phyloP scores from a whole-genome alignment of 176 grass and related monocot species.

The Paspalum vaginatum region DNA sequence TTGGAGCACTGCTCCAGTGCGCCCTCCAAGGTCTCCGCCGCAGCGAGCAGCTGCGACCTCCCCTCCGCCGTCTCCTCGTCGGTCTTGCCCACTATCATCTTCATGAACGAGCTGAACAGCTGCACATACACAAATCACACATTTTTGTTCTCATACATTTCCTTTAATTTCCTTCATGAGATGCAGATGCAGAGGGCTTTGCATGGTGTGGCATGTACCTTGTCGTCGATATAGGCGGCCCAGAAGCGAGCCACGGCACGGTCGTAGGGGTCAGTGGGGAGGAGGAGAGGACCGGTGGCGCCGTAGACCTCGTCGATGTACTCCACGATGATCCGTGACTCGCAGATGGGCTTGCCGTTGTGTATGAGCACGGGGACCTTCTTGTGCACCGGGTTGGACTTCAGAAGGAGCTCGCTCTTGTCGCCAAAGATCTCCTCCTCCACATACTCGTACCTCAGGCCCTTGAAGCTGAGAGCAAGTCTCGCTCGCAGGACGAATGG shows the following conservation, averaged over 20 bases:
- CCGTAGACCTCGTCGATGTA: slow-evolving; percentile 8
- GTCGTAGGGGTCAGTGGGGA: slow-evolving; percentile 26
- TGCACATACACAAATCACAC: slow-evolving; percentile 5
- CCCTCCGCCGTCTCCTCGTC: slow-evolving; percentile 36
- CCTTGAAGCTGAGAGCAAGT: slow-evolving; percentile 43
- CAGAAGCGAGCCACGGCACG: slow-evolving; percentile 8
- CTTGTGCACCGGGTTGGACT: slow-evolving; percentile 19
- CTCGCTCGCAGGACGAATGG: slow-evolving; percentile 23
- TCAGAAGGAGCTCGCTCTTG: slow-evolving; percentile 24
- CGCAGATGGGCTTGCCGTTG: slow-evolving; percentile 8
- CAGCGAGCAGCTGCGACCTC: background rate
- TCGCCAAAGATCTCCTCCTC: slow-evolving; percentile 26
- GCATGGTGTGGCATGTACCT: slow-evolving; percentile 7
- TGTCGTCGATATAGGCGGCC: slow-evolving; percentile 37
- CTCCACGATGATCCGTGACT: background rate
- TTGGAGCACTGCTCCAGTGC: slow-evolving; percentile 35
- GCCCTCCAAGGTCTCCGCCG: slow-evolving; percentile 36
- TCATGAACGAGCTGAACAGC: background rate
- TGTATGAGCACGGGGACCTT: slow-evolving; percentile 19
- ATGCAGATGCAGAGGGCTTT: background rate
- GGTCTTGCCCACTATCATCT: slow-evolving; percentile 18
- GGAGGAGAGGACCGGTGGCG: slow-evolving; percentile 13
- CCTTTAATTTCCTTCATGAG: background rate
- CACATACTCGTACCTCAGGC: slow-evolving; percentile 36
- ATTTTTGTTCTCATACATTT: background rate